phyloP scores from a whole-genome alignment of 2,329 filamentous ascomycete genomes.

The Parastagonospora avenae region DNA sequence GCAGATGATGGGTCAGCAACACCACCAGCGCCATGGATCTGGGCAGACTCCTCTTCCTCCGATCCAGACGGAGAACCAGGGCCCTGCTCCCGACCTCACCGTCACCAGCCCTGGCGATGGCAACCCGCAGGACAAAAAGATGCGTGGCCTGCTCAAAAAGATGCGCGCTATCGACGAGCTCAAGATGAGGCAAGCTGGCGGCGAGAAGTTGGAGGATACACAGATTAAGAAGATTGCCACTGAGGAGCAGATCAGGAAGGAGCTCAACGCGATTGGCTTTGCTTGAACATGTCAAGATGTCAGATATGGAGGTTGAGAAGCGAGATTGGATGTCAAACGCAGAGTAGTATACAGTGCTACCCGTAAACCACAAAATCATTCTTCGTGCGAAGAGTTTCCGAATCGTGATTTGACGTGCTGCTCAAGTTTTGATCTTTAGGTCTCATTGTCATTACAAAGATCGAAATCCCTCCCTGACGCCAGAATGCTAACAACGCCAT shows the following conservation, averaged over 20 bases:
- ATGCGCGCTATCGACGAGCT: slow-evolving; percentile 96
- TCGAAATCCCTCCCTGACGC: neutral
- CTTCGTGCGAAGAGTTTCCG: neutral
- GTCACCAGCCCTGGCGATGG: slow-evolving; percentile 61
- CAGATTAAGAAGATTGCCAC: slow-evolving; percentile 98
- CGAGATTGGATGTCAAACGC: slow-evolving; percentile 1
- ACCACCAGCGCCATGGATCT: slow-evolving; percentile 29
- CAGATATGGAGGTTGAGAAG: neutral
- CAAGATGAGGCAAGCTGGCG: slow-evolving; percentile 92
- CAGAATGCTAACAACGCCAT: neutral
- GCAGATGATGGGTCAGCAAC: slow-evolving; percentile 30
- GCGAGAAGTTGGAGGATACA: slow-evolving; percentile 97
- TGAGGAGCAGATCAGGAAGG: slow-evolving; percentile 81
- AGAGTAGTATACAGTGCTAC: slow-evolving; percentile 2
- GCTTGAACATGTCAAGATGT: slow-evolving; percentile 9
- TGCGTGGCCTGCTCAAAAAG: slow-evolving; percentile 93
- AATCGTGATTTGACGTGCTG: no score
- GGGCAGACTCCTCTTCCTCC: slow-evolving; percentile 24
- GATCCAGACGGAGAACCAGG: slow-evolving; percentile 41
- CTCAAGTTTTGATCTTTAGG: neutral
- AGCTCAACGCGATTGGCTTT: slow-evolving; percentile 69
- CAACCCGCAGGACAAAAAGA: slow-evolving; percentile 88
- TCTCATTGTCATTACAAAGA: neutral
- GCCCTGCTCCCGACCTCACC: slow-evolving; percentile 55
- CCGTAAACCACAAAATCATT: slow-evolving; percentile 4